Percentiles rank a stretch among this genome's conserved stretches.
phyloP scores from a whole-genome alignment of 2,329 filamentous ascomycete genomes.

The Penicillium sp. region DNA sequence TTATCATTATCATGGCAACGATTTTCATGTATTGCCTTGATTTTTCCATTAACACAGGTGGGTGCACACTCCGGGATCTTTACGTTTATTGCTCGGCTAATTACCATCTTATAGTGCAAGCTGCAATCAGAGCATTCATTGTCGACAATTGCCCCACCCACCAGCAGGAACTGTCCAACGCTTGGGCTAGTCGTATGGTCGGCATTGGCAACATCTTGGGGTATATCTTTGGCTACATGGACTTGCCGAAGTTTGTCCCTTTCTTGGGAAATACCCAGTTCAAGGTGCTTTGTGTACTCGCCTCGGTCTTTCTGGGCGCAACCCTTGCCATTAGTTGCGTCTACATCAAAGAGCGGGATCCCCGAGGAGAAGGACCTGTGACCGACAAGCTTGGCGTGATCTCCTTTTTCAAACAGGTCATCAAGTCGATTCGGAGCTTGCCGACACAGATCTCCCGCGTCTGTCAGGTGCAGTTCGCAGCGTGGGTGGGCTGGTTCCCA shows the following conservation, averaged over 20 bases:
- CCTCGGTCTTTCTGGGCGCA: slow-evolving; percentile 67
- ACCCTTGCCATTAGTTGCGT: slow-evolving; percentile 71
- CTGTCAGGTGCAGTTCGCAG: slow-evolving; percentile 78
- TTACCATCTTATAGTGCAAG: slow-evolving; percentile 64
- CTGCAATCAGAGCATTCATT: slow-evolving; percentile 67
- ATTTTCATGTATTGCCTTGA: slow-evolving; percentile 86
- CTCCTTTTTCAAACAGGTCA: slow-evolving; percentile 76
- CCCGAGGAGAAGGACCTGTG: slow-evolving; percentile 65
- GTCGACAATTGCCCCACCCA: slow-evolving; percentile 89
- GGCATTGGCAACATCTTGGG: slow-evolving; percentile 89
- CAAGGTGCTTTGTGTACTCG: slow-evolving; percentile 85
- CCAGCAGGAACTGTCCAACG: slow-evolving; percentile 90
- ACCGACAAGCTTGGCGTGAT: slow-evolving; percentile 65
- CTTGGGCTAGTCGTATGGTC: slow-evolving; percentile 85
- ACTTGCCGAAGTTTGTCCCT: slow-evolving; percentile 71
- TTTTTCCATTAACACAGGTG: slow-evolving; percentile 90
- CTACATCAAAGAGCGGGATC: slow-evolving; percentile 75
- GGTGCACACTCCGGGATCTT: slow-evolving; percentile 49
- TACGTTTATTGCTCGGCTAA: neutral
- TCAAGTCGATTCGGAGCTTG: slow-evolving; percentile 71
- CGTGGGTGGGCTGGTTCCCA: slow-evolving; percentile 95
- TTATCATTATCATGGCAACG: slow-evolving; percentile 76
- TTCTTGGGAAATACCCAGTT: slow-evolving; percentile 89
- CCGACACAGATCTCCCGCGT: slow-evolving; percentile 81
- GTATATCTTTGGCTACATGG: slow-evolving; percentile 80